These are phyloP conservation scores for Didymella arachidicola DNA, from an alignment of 2,329 filamentous ascomycete species.

Conservation along the genomic window DNA sequence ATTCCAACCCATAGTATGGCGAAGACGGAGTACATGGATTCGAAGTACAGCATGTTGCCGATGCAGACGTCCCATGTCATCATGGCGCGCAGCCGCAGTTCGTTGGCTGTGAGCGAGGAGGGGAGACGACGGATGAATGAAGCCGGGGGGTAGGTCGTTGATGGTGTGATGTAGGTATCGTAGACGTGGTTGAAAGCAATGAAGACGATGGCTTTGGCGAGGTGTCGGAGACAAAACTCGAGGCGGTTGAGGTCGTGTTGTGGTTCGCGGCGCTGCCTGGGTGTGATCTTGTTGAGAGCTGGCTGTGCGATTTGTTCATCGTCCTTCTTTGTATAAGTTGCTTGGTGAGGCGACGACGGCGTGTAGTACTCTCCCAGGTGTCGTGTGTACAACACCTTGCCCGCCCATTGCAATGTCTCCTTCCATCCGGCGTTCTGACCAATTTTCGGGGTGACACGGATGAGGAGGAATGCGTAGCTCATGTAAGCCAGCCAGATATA, in stretches of 20 bases:
- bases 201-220: background rate
- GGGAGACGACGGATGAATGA: constrained; percentile 19
- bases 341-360: background rate
- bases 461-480: constrained; percentile 25
- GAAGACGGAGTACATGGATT: constrained; percentile 22
- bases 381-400: constrained; percentile 5
- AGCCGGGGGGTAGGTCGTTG: background rate
- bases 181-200: background rate
- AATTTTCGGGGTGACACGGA: constrained; percentile 15
- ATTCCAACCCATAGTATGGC: constrained; percentile 22
- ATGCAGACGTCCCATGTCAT: constrained; percentile 24
- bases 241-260: background rate
- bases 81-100: background rate
- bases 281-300: background rate
- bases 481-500: constrained; percentile 33
- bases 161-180: background rate
- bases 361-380: background rate
- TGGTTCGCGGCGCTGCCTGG: background rate
- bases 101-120: background rate
- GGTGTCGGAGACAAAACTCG: background rate
- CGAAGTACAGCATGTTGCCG: constrained; percentile 25
- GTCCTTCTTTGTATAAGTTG: background rate
- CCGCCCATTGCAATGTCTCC: background rate
- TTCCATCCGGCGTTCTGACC: background rate
- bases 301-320: background rate